phyloP scores from a whole-genome alignment of 2,329 filamentous ascomycete genomes.

The Cadophora luteo-olivacea region DNA sequence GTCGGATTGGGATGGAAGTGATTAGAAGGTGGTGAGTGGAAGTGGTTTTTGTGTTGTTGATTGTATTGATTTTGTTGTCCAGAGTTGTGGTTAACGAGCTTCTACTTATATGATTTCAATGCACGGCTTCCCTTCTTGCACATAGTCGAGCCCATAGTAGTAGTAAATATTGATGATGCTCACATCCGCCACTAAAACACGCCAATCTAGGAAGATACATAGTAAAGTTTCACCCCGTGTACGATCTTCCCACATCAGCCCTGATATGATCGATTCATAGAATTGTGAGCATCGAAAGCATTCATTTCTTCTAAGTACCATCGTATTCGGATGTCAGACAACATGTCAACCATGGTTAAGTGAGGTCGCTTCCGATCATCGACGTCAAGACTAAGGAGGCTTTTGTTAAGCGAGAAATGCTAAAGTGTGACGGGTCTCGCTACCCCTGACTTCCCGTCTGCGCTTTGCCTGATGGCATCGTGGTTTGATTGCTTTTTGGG shows the following conservation, averaged over 20 bases:
- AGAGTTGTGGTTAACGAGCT: background rate
- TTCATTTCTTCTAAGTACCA: background rate
- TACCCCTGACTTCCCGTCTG: background rate
- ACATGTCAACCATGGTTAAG: background rate
- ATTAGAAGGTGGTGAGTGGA: background rate
- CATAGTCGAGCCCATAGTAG: too few relatives aligned
- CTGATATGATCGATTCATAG: background rate
- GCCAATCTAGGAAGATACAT: background rate
- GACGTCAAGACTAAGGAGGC: constrained; percentile 6
- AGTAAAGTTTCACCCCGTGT: background rate
- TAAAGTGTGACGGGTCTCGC: background rate
- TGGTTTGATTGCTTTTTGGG: too few relatives aligned
- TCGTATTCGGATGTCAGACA: constrained; percentile 1
- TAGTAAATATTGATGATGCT: constrained; percentile 19
- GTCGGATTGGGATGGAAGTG: background rate
- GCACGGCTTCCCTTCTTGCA: too few relatives aligned
- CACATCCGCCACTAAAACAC: constrained; percentile 9
- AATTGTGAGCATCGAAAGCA: background rate
- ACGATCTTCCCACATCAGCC: background rate
- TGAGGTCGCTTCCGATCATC: constrained; percentile 6
- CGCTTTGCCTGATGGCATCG: too few relatives aligned
- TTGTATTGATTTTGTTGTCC: background rate
- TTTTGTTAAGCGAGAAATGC: constrained; percentile 1
- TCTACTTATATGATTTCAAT: constrained; percentile 4
- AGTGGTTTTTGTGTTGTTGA: background rate